phyloP scores from a whole-genome alignment of 2,329 filamentous ascomycete genomes.

The Anthostomella pinea region DNA sequence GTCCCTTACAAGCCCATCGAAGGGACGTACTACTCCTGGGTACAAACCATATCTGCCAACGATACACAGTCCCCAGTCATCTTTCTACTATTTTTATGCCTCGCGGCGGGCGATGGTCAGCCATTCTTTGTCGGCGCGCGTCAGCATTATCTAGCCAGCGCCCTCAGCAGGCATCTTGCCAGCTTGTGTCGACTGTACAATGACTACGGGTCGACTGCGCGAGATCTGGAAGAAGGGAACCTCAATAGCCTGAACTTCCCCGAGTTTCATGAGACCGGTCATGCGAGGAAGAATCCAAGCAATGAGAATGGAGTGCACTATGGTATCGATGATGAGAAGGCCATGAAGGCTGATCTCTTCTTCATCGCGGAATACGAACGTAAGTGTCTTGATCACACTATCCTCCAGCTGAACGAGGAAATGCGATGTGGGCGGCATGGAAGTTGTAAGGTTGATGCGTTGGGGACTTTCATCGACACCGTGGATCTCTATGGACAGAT shows the following conservation, averaged over 20 bases:
- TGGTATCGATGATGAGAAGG: no score
- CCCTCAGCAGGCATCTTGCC: conserved; percentile 1
- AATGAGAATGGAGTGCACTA: no score
- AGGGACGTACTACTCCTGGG: conserved; percentile 1
- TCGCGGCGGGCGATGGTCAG: neutral
- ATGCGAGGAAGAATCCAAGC: no score
- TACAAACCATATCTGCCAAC: neutral
- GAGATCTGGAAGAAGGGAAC: conserved; percentile 1
- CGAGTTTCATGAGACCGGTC: no score
- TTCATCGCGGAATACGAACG: no score
- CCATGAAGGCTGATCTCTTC: no score
- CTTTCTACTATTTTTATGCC: conserved; percentile 2
- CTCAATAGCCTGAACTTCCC: conserved; percentile 3
- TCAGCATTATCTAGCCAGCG: neutral
- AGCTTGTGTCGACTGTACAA: conserved; percentile 5
- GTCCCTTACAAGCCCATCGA: neutral
- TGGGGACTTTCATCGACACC: no score
- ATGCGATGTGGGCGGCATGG: no score
- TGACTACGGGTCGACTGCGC: conserved; percentile 2
- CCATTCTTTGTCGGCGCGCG: neutral
- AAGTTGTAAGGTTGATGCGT: no score
- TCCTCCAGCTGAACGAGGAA: no score
- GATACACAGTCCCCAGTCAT: neutral
- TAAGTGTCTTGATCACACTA: no score
- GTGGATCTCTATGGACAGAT: no score